phyloP scores from a whole-genome alignment of 306 rosid genomes.

The Quercus mongolica region DNA sequence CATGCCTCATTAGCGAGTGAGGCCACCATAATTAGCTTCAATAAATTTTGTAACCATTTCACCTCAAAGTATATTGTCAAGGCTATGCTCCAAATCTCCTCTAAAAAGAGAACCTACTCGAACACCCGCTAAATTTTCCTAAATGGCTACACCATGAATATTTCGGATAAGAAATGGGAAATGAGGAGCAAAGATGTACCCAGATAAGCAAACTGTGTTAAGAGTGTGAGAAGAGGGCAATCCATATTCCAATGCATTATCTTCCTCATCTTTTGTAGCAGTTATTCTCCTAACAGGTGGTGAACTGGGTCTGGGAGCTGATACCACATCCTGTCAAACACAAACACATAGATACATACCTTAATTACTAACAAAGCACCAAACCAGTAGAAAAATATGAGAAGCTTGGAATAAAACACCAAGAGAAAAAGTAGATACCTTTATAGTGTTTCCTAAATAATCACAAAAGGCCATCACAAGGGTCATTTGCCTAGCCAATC shows the following conservation, averaged over 20 bases:
- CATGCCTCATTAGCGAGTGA: neutral
- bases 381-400: neutral
- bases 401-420: neutral
- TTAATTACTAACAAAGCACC: neutral
- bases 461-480: slow-evolving; percentile 94
- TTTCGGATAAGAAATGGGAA: slow-evolving; percentile 8
- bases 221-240: slow-evolving; percentile 96
- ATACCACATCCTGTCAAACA: slow-evolving; percentile 67
- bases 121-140: neutral
- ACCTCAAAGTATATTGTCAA: neutral
- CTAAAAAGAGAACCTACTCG: neutral
- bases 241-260: slow-evolving; percentile 94
- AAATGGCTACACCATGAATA: neutral
- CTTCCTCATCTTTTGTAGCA: slow-evolving; percentile 88
- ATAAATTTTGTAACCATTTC: neutral
- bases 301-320: slow-evolving; percentile 92
- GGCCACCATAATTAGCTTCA: neutral
- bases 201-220: slow-evolving; percentile 91
- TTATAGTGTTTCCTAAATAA: slow-evolving; percentile 75
- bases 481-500: slow-evolving; percentile 96
- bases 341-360: slow-evolving; percentile 12
- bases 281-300: slow-evolving; percentile 89
- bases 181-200: slow-evolving; percentile 48
- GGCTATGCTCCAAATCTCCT: slow-evolving; percentile 11
- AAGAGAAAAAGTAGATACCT: slow-evolving; percentile 39